Evolutionary conservation across 2,329 filamentous ascomycete genomes (phyloP).

Genomic region (Cladosporium velox): DNA sequence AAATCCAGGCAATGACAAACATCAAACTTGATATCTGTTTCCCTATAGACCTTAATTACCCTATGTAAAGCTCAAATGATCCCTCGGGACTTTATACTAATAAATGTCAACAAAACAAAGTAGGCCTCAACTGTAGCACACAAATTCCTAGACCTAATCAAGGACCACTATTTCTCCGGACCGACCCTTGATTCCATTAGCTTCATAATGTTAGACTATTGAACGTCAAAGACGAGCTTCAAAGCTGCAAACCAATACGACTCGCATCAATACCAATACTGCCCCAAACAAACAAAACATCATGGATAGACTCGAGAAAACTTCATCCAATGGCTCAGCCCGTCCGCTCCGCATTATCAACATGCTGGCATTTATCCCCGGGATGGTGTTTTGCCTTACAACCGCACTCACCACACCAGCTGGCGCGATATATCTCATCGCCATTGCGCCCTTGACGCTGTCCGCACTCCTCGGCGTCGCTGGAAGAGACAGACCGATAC

Average conservation of each 20-base stretch:
- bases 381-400: background rate
- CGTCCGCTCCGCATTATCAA: slow-evolving; percentile 3
- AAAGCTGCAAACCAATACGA: background rate
- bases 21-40: too few relatives aligned
- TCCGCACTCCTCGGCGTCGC: slow-evolving; percentile 9
- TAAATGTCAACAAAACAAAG: too few relatives aligned
- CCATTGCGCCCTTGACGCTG: slow-evolving; percentile 3
- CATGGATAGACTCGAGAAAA: background rate
- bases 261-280: background rate
- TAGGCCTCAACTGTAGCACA: too few relatives aligned
- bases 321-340: background rate
- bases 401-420: background rate
- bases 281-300: background rate
- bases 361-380: background rate
- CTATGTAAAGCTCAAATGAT: too few relatives aligned
- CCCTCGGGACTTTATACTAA: too few relatives aligned
- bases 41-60: too few relatives aligned
- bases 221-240: slow-evolving; percentile 1
- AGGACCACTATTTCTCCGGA: background rate
- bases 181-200: slow-evolving; percentile 2
- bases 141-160: too few relatives aligned
- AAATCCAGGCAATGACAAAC: too few relatives aligned
- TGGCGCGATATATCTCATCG: slow-evolving; percentile 2
- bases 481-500: background rate
- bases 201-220: background rate